Evolutionary conservation across 2,329 filamentous ascomycete genomes (phyloP), one percentile per base, ranked within the genome.

Genomic region (Anthostomella pinea): DNA sequence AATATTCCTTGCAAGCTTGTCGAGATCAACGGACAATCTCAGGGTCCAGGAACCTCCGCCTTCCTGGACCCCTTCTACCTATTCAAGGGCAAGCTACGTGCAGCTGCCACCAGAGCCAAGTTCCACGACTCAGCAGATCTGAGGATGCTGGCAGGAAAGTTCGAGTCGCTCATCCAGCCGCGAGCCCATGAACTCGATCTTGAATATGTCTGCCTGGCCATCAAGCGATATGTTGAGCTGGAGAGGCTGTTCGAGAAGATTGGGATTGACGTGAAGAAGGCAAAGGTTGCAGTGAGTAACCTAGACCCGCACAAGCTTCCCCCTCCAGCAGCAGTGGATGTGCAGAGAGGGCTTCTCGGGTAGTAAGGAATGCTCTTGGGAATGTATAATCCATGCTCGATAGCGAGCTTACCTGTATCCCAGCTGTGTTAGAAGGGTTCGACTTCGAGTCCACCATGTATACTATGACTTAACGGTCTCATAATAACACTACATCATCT

Each of bases 21-120:
- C n/a, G n/a, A n/a, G n/a, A n/a, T n/a, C n/a, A n/a, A n/a, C n/a
- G n/a, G n/a, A n/a, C n/a, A n/a, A n/a, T n/a, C 25, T 3, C 23
- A 17, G n/a, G 38, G 38, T 10, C 19, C 19, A 5, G 29, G 24
- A 3, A 13, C 18, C 13, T 33, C 38, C 6, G 14, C 25, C 13
- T 42, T 42, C 18, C 31, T 42, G 13, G 26, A 32, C 17, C 34
- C 39, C 3, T 24, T 35, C 31, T 17, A 28, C 10, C 10, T 42
- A 4, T 42, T 42, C 30, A 42, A 42, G 34, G 39, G 34, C 5
- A 42, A 42, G 27, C 20, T 42, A 3, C 30, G 21, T 4, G 39
- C 39, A 2, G 35, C 39, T 4, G 35, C 30, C 9, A 16, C 16
- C 20, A 20, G 39, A 24, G 11, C 7, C 26, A 38, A 20, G 22